Conservation (phyloP, 2,329 filamentous ascomycete genomes). For the Mariannaea elegans region DNA sequence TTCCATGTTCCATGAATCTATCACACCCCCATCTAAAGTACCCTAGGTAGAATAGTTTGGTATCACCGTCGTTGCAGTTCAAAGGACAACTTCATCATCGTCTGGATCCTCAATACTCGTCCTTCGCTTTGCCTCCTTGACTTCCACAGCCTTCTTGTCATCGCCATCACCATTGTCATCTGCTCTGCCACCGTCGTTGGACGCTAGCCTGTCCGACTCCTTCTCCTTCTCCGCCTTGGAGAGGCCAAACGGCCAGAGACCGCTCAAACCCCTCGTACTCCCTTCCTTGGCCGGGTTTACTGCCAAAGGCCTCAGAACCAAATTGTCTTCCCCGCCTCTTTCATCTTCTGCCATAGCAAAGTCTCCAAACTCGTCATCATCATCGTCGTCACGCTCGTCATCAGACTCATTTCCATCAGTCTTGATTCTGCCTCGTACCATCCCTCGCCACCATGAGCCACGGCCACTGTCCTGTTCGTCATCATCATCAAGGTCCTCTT, state of each 20-base stretch:
- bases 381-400: slow-evolving; percentile 63
- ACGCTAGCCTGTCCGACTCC: slow-evolving; percentile 26
- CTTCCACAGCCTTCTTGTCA: slow-evolving; percentile 56
- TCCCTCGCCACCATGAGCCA: slow-evolving; percentile 60
- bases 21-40: slow-evolving; percentile 19
- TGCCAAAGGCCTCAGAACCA: slow-evolving; percentile 64
- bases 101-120: slow-evolving; percentile 70
- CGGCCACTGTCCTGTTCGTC: slow-evolving; percentile 46
- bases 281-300: slow-evolving; percentile 59
- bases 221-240: slow-evolving; percentile 48
- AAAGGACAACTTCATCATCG: slow-evolving; percentile 59
- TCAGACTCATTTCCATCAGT: slow-evolving; percentile 57
- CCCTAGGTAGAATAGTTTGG: slow-evolving; percentile 24
- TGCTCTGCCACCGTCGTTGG: slow-evolving; percentile 1
- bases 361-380: slow-evolving; percentile 74
- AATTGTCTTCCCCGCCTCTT: slow-evolving; percentile 46
- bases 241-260: slow-evolving; percentile 67
- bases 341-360: slow-evolving; percentile 71
- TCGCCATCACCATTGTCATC: slow-evolving; percentile 40
- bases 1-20: slow-evolving; percentile 13
- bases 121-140: slow-evolving; percentile 61
- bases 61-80: slow-evolving; percentile 28
- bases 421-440: slow-evolving; percentile 50
- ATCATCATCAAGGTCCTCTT: slow-evolving; percentile 62
- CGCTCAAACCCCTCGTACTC: slow-evolving; percentile 54